Conservation (phyloP, 306 rosid genomes). For the Morella rubra region DNA sequence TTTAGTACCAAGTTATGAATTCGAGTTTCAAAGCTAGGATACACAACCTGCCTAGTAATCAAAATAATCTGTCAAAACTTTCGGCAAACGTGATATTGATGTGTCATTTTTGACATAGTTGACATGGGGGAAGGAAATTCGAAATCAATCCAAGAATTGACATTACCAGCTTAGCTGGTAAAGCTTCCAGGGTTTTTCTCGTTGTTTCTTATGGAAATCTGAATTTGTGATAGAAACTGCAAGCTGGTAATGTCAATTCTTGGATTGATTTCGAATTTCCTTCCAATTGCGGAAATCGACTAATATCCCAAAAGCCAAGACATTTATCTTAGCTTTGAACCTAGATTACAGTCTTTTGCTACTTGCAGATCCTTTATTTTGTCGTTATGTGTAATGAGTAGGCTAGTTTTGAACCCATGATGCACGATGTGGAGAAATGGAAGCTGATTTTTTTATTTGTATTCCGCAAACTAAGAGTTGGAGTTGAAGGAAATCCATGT, state of each 20-base stretch:
- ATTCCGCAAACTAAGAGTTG: too few relatives aligned
- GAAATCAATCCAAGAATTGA: too few relatives aligned
- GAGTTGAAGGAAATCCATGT: too few relatives aligned
- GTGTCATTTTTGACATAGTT: not conserved
- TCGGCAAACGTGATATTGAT: not conserved
- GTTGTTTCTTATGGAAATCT: not conserved
- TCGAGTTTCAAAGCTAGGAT: not conserved
- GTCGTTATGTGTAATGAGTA: too few relatives aligned
- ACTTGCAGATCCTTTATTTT: not conserved
- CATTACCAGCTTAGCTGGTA: too few relatives aligned
- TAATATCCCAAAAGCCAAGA: not conserved
- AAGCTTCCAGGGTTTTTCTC: too few relatives aligned
- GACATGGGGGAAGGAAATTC: not conserved
- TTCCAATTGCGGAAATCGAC: not conserved
- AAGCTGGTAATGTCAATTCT: too few relatives aligned
- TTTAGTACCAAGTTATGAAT: too few relatives aligned
- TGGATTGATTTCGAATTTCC: not conserved
- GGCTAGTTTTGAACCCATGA: not conserved
- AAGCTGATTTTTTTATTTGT: too few relatives aligned
- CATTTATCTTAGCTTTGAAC: not conserved
- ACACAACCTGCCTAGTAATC: too few relatives aligned
- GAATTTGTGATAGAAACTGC: not conserved
- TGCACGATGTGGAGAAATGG: not conserved
- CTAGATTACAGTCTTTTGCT: not conserved
- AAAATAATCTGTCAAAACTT: not conserved